A percentile compares a stretch with the other conserved stretches of the same genome.
phyloP scores from a whole-genome alignment of 192 early-diverging fungal genomes.

The Chytriomyces confervae region DNA sequence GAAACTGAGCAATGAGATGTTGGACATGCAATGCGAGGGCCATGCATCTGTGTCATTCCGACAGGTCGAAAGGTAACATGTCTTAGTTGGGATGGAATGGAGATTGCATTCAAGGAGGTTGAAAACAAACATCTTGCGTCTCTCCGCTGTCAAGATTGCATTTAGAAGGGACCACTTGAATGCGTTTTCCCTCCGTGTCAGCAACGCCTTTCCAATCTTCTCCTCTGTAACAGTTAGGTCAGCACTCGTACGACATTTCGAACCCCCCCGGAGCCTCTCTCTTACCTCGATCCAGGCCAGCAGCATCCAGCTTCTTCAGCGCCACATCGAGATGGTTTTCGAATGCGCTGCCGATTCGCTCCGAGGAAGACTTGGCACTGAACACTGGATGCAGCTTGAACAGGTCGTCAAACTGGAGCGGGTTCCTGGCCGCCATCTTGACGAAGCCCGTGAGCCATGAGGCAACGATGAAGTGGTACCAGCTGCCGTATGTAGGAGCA shows the following conservation, averaged over 20 bases:
- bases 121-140: constrained; percentile 4
- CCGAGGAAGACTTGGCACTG: not conserved
- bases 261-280: not conserved
- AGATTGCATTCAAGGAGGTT: not conserved
- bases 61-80: too few relatives aligned
- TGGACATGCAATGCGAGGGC: constrained; percentile 1
- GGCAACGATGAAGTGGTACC: not conserved
- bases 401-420: constrained; percentile 3
- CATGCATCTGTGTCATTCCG: not conserved
- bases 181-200: constrained; percentile 6
- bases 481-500: not conserved
- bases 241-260: not conserved
- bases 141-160: constrained; percentile 1
- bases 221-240: not conserved
- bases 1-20: constrained; percentile 10
- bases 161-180: constrained; percentile 17
- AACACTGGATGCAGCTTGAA: constrained; percentile 2
- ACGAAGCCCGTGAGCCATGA: constrained; percentile 2
- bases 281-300: not conserved
- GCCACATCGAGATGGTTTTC: too few relatives aligned
- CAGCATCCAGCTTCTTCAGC: too few relatives aligned
- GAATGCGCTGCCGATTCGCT: not conserved
- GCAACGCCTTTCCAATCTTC: not conserved
- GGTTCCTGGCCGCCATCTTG: constrained; percentile 8
- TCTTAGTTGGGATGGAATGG: too few relatives aligned